Percentiles rank a stretch among this genome's conserved stretches.
These are phyloP conservation scores for Xylaria acuta DNA, from an alignment of 495 filamentous ascomycete genomes.

Conservation along the genomic window DNA sequence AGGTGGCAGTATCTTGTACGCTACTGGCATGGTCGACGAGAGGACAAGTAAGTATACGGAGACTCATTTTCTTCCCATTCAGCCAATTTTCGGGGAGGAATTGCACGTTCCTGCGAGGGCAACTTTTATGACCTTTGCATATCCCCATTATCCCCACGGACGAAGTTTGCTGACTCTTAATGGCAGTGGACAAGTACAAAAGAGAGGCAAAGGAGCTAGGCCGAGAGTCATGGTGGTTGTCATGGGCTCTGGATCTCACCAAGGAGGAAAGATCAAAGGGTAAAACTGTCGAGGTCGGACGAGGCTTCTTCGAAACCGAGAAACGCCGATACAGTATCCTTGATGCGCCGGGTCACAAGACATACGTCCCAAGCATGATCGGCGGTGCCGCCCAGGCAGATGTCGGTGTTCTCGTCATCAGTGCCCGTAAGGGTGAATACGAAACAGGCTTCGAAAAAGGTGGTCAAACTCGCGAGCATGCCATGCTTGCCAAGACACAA, in stretches of 20 bases:
- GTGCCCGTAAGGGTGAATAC: slow-evolving; percentile 96
- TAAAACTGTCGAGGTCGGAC: slow-evolving; percentile 97
- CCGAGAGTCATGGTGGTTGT: slow-evolving; percentile 97
- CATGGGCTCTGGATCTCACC: slow-evolving; percentile 95
- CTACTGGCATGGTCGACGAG: slow-evolving; percentile 98
- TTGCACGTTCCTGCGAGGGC: neutral
- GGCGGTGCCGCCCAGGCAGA: slow-evolving; percentile 96
- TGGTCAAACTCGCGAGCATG: slow-evolving; percentile 96
- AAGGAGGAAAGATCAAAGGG: slow-evolving; percentile 96
- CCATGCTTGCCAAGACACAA: slow-evolving; percentile 96
- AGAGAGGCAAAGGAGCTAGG: slow-evolving; percentile 93
- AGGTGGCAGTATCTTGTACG: slow-evolving; percentile 88
- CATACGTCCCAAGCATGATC: slow-evolving; percentile 95
- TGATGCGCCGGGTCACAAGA: slow-evolving; percentile 96
- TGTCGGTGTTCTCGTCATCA: slow-evolving; percentile 94
- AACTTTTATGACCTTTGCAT: neutral
- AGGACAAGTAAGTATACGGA: slow-evolving; percentile 60
- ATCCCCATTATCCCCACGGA: neutral
- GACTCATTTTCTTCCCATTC: neutral
- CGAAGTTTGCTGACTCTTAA: neutral
- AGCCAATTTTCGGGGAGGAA: no score
- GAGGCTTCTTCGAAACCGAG: slow-evolving; percentile 95
- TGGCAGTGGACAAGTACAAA: slow-evolving; percentile 89
- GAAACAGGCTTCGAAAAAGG: slow-evolving; percentile 99
- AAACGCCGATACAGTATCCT: slow-evolving; percentile 89